Conservation (phyloP, 805 yeast genomes). For the Wickerhamia fluorescens region DNA sequence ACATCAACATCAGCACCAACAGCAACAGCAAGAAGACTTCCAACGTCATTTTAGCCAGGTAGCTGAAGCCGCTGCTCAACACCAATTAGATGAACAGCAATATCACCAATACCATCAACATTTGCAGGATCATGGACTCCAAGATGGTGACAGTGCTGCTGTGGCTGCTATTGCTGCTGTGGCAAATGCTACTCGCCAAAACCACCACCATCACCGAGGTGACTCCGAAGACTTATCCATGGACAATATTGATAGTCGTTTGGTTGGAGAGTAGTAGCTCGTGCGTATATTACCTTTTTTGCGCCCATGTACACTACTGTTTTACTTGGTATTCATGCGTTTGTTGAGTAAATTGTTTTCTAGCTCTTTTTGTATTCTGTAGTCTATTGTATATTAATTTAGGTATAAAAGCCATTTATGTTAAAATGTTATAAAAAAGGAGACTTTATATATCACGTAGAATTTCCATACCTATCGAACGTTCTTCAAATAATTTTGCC, state of each 20-base stretch:
- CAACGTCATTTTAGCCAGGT: slow-evolving; percentile 10
- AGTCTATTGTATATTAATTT: slow-evolving; percentile 12
- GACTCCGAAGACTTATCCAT: slow-evolving; percentile 29
- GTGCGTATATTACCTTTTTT: too few species aligned
- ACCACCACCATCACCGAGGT: slow-evolving; percentile 17
- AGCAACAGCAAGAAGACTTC: slow-evolving; percentile 6
- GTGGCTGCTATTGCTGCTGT: slow-evolving; percentile 39
- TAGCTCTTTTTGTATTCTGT: slow-evolving; percentile 2
- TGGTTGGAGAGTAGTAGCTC: slow-evolving; percentile 38
- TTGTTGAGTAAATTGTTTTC: not conserved
- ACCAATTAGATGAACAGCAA: slow-evolving; percentile 18
- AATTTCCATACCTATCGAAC: slow-evolving; percentile 36
- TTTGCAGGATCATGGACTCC: slow-evolving; percentile 20
- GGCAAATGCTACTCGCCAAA: slow-evolving; percentile 24
- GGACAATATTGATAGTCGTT: slow-evolving; percentile 39
- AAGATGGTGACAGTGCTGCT: slow-evolving; percentile 14
- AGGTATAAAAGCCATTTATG: slow-evolving; percentile 1
- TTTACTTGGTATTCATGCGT: not conserved
- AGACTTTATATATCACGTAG: slow-evolving; percentile 16
- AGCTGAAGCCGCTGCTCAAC: slow-evolving; percentile 10
- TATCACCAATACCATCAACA: slow-evolving; percentile 21
- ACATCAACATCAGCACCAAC: slow-evolving; percentile 6
- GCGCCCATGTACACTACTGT: not conserved
- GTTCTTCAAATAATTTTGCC: slow-evolving; percentile 58
- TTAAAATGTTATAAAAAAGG: not conserved